Conservation (phyloP, 2,329 filamentous ascomycete species). For the Lasiodiplodia citricola region DNA sequence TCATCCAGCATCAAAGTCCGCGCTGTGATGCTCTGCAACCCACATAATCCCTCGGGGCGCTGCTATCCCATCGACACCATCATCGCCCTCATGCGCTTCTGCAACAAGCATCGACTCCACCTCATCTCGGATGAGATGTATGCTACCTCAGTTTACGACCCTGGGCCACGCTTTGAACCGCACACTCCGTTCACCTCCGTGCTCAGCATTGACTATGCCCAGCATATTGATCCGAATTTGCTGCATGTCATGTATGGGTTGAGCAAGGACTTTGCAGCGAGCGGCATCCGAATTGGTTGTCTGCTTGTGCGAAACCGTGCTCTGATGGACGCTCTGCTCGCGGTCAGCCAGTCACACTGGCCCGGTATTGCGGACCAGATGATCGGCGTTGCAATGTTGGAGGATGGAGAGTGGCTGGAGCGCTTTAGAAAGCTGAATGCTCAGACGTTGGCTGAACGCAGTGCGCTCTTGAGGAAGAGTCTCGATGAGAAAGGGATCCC, state of each 20-base stretch:
- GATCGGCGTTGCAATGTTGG: slow-evolving; percentile 41
- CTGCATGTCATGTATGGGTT: slow-evolving; percentile 42
- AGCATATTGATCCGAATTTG: slow-evolving; percentile 30
- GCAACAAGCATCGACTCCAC: slow-evolving; percentile 39
- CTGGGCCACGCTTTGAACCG: background rate
- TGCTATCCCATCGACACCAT: slow-evolving; percentile 37
- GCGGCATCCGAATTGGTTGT: slow-evolving; percentile 40
- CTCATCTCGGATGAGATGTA: slow-evolving; percentile 47
- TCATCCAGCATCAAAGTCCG: slow-evolving; percentile 42
- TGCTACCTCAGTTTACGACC: slow-evolving; percentile 38
- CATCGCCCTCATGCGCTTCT: slow-evolving; percentile 36
- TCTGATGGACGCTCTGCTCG: slow-evolving; percentile 34
- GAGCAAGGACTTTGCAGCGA: slow-evolving; percentile 42
- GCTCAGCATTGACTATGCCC: slow-evolving; percentile 32
- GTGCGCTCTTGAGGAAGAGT: slow-evolving; percentile 29
- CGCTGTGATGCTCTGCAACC: slow-evolving; percentile 51
- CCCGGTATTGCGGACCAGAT: slow-evolving; percentile 38
- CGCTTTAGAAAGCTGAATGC: slow-evolving; percentile 31
- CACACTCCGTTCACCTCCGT: slow-evolving; percentile 33
- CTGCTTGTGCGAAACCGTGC: slow-evolving; percentile 34
- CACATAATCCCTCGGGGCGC: slow-evolving; percentile 50
- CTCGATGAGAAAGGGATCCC: slow-evolving; percentile 42
- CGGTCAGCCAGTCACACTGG: slow-evolving; percentile 36
- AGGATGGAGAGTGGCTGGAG: slow-evolving; percentile 34
- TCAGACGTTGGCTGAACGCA: slow-evolving; percentile 31